Percentiles rank a stretch among this genome's conserved stretches.
Conservation (phyloP, 257 asterid species). For the Solanum arcanum region DNA sequence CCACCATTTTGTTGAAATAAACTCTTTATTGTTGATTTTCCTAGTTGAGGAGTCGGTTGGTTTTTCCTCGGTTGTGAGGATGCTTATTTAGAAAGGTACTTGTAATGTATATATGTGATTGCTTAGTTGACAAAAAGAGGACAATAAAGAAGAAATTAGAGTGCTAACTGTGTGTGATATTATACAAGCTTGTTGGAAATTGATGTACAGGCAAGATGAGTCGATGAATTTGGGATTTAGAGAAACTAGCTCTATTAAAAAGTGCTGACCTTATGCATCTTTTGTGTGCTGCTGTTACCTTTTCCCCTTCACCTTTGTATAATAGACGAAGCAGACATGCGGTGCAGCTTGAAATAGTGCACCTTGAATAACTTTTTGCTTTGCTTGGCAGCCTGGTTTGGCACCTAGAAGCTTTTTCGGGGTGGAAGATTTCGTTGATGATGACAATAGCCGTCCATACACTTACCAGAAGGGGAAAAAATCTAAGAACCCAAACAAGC, state of each 20-base stretch:
- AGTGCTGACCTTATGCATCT: background rate
- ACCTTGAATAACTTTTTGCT: background rate
- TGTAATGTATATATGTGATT: background rate
- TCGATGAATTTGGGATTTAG: background rate
- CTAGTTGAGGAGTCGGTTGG: background rate
- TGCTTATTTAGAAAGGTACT: background rate
- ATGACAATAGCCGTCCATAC: slow-evolving; percentile 84
- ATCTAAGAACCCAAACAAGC: slow-evolving; percentile 70
- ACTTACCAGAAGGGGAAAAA: slow-evolving; percentile 75
- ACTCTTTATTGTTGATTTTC: background rate
- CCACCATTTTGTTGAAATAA: background rate
- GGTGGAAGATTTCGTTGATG: slow-evolving; percentile 86
- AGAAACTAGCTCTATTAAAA: background rate
- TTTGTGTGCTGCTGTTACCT: background rate
- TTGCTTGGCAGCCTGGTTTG: slow-evolving; percentile 34
- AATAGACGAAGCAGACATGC: background rate
- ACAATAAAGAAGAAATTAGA: background rate
- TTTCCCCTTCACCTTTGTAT: background rate
- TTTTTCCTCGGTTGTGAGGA: background rate
- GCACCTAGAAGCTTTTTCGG: slow-evolving; percentile 96
- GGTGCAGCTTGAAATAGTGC: background rate
- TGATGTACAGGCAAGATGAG: background rate
- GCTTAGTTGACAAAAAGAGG: background rate
- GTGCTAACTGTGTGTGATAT: background rate
- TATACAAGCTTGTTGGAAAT: background rate